Conservation (phyloP, 164 flowering plant genomes). For the Liquidambar formosana region DNA sequence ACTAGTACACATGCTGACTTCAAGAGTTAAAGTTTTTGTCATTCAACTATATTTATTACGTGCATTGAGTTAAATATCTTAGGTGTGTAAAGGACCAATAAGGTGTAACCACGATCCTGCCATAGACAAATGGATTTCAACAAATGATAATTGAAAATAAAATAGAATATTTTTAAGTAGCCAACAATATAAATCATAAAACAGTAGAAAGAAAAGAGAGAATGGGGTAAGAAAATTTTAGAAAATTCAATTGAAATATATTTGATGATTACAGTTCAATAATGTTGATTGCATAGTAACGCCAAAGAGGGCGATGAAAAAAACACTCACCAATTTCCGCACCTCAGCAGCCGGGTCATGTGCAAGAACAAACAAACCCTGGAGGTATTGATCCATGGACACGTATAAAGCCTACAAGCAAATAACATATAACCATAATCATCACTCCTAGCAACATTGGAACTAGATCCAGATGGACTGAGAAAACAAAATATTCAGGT, state of each 20-base stretch:
- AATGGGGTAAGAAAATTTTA: too few species aligned
- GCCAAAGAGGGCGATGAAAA: background rate
- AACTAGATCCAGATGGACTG: constrained; percentile 5
- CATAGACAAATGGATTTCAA: too few species aligned
- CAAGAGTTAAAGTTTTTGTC: background rate
- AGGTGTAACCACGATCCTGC: background rate
- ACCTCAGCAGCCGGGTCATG: constrained; percentile 83
- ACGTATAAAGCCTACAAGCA: constrained; percentile 65
- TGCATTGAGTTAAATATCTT: too few species aligned
- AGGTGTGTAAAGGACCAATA: background rate
- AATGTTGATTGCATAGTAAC: too few species aligned
- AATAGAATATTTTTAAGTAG: background rate
- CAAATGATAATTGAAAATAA: background rate
- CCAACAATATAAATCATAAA: too few species aligned
- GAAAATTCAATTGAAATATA: too few species aligned
- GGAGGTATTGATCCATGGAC: constrained; percentile 92
- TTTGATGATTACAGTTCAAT: too few species aligned
- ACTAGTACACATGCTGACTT: background rate
- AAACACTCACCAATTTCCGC: constrained; percentile 79
- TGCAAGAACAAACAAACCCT: constrained; percentile 91
- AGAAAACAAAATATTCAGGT: background rate
- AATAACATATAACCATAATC: background rate
- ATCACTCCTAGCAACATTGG: background rate
- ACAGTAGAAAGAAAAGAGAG: too few species aligned
- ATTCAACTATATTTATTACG: background rate